Percentiles rank a stretch among this genome's conserved stretches.
phyloP scores from a whole-genome alignment of 1,284 basidiomycete species.

The Exsudoporus floridanus region DNA sequence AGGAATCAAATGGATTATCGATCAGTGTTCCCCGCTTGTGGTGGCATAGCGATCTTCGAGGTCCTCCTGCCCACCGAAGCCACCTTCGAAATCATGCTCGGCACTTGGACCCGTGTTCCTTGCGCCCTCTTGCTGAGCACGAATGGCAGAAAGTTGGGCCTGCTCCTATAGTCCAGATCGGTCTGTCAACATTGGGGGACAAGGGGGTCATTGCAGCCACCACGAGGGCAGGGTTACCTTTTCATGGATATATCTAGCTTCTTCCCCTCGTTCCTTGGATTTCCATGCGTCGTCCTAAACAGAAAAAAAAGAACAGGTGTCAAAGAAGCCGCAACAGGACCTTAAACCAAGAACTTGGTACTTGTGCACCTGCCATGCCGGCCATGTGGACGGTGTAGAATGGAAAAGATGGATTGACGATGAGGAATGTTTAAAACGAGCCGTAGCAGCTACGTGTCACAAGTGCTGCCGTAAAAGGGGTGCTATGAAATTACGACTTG shows the following conservation, averaged over 20 bases:
- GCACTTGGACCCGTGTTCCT: background rate
- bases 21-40: slow-evolving; percentile 47
- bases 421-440: no score
- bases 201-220: background rate
- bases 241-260: slow-evolving; percentile 18
- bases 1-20: background rate
- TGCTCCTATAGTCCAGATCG: slow-evolving; percentile 15
- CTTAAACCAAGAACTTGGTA: slow-evolving; percentile 6
- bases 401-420: no score
- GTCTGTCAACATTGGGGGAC: background rate
- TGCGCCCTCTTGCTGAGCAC: slow-evolving; percentile 6
- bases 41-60: slow-evolving; percentile 51
- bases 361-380: slow-evolving; percentile 15
- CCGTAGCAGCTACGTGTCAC: background rate
- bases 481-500: slow-evolving; percentile 6
- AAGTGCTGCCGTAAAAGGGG: background rate
- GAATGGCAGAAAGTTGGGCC: slow-evolving; percentile 14
- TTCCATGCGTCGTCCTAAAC: slow-evolving; percentile 17
- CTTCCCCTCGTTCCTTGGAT: slow-evolving; percentile 28
- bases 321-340: slow-evolving; percentile 5
- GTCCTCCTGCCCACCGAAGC: slow-evolving; percentile 50
- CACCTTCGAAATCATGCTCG: slow-evolving; percentile 44
- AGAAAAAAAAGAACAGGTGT: background rate
- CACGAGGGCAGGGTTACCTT: slow-evolving; percentile 8
- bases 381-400: background rate